Conservation (phyloP, 805 yeast species). For the Tetrapisispora phaffii region DNA sequence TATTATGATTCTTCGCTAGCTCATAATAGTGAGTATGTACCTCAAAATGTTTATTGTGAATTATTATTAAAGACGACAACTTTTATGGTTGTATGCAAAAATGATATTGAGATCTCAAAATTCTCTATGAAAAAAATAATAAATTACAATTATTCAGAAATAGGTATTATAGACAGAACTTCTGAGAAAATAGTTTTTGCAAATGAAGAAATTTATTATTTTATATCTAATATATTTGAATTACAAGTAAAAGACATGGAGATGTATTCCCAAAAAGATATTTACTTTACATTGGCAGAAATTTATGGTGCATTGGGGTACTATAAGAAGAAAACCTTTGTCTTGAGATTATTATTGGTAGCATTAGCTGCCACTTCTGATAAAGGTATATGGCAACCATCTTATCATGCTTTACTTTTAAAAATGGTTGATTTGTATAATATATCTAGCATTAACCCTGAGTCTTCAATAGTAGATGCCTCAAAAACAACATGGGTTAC, state of each 20-base stretch:
- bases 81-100: slow-evolving; percentile 44
- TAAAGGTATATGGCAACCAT: slow-evolving; percentile 17
- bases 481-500: slow-evolving; percentile 41
- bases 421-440: slow-evolving; percentile 46
- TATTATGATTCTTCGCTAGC: slow-evolving; percentile 44
- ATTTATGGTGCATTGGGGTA: slow-evolving; percentile 54
- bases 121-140: slow-evolving; percentile 35
- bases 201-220: slow-evolving; percentile 37
- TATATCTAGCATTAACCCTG: slow-evolving; percentile 33
- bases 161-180: slow-evolving; percentile 1
- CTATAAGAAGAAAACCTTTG: slow-evolving; percentile 57
- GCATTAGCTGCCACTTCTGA: slow-evolving; percentile 36
- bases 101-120: slow-evolving; percentile 40
- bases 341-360: slow-evolving; percentile 54
- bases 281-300: slow-evolving; percentile 57
- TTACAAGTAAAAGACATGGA: slow-evolving; percentile 38
- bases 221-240: slow-evolving; percentile 39
- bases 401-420: slow-evolving; percentile 38
- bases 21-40: slow-evolving; percentile 65
- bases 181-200: slow-evolving; percentile 15
- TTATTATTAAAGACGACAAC: slow-evolving; percentile 53
- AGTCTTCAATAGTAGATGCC: slow-evolving; percentile 20
- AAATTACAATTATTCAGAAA: not conserved
- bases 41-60: slow-evolving; percentile 72
- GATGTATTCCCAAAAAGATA: slow-evolving; percentile 44